Evolutionary conservation across 2,329 filamentous ascomycete species (phyloP).

Genomic region (Penicillium oxalicum): DNA sequence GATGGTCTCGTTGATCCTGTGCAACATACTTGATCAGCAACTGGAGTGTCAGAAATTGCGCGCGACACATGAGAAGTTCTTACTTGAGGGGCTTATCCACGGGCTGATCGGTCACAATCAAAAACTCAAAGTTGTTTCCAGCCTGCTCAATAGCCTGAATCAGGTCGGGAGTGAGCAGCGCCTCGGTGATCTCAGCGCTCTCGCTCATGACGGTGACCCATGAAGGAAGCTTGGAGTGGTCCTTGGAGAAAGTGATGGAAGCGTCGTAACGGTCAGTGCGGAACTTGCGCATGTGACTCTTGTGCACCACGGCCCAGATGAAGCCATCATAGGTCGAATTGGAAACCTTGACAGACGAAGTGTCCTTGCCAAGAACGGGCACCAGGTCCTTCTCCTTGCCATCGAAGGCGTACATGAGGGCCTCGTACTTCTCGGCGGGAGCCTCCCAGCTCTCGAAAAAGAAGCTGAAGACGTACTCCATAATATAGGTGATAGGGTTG

Average conservation of each 20-base stretch:
- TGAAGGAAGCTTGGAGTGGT: slow-evolving; percentile 77
- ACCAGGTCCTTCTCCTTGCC: slow-evolving; percentile 79
- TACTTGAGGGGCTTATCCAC: slow-evolving; percentile 79
- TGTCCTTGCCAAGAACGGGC: slow-evolving; percentile 57
- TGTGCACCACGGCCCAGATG: slow-evolving; percentile 93
- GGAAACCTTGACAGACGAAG: slow-evolving; percentile 47
- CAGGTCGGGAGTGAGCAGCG: slow-evolving; percentile 80
- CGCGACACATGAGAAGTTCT: slow-evolving; percentile 29
- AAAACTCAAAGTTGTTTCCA: slow-evolving; percentile 74
- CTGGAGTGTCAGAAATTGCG: neutral
- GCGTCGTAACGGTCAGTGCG: slow-evolving; percentile 92
- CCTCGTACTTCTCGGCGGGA: slow-evolving; percentile 68
- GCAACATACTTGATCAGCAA: slow-evolving; percentile 1
- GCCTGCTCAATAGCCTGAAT: slow-evolving; percentile 71
- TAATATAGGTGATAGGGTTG: slow-evolving; percentile 65
- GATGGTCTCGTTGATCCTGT: slow-evolving; percentile 71
- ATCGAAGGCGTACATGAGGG: slow-evolving; percentile 80
- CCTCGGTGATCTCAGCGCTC: slow-evolving; percentile 87
- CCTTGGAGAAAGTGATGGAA: slow-evolving; percentile 87
- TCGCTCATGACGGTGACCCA: slow-evolving; percentile 97
- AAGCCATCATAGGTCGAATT: slow-evolving; percentile 76
- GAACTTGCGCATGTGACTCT: slow-evolving; percentile 82
- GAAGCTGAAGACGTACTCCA: slow-evolving; percentile 65
- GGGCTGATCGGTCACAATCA: slow-evolving; percentile 87
- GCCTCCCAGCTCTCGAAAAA: slow-evolving; percentile 70